These are phyloP conservation scores for Westerdykella aurantiaca DNA, from an alignment of 2,329 filamentous ascomycete genomes.

Conservation along the genomic window DNA sequence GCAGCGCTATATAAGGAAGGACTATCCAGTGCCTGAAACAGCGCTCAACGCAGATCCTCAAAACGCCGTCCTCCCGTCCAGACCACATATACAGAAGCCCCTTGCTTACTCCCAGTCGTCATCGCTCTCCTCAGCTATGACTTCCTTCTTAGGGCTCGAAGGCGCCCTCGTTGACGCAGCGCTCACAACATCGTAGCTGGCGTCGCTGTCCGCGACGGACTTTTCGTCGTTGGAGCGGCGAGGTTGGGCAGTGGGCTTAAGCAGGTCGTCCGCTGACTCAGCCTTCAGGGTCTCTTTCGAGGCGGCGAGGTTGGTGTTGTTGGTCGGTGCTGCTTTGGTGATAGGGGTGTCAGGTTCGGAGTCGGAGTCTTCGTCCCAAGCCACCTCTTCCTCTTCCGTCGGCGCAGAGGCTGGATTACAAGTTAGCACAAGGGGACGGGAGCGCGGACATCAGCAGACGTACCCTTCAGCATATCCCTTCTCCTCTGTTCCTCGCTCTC, in stretches of 20 bases:
- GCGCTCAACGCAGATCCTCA: not conserved
- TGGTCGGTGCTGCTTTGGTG: slow-evolving; percentile 8
- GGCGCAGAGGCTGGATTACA: slow-evolving; percentile 49
- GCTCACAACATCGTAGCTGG: slow-evolving; percentile 85
- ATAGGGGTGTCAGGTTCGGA: slow-evolving; percentile 8
- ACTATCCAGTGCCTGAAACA: no score
- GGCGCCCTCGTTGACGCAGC: slow-evolving; percentile 73
- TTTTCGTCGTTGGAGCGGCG: slow-evolving; percentile 67
- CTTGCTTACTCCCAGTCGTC: slow-evolving; percentile 73
- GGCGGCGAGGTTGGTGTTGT: slow-evolving; percentile 21
- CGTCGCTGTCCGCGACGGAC: slow-evolving; percentile 86
- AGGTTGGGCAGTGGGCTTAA: slow-evolving; percentile 53
- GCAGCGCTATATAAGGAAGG: no score
- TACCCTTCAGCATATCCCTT: slow-evolving; percentile 87
- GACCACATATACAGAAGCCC: no score
- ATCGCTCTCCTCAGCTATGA: slow-evolving; percentile 55
- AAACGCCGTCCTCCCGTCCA: not conserved
- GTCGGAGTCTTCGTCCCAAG: slow-evolving; percentile 68
- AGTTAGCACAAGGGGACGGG: not conserved
- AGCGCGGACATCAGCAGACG: slow-evolving; percentile 14
- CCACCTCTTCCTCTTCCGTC: slow-evolving; percentile 67
- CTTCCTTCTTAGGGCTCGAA: slow-evolving; percentile 50
- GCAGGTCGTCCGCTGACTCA: slow-evolving; percentile 16
- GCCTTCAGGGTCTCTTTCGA: slow-evolving; percentile 37
- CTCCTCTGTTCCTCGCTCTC: slow-evolving; percentile 87